Base-by-base conservation (phyloP, 1,139 yeast species). In the Saccharomycopsis hybrid region DNA sequence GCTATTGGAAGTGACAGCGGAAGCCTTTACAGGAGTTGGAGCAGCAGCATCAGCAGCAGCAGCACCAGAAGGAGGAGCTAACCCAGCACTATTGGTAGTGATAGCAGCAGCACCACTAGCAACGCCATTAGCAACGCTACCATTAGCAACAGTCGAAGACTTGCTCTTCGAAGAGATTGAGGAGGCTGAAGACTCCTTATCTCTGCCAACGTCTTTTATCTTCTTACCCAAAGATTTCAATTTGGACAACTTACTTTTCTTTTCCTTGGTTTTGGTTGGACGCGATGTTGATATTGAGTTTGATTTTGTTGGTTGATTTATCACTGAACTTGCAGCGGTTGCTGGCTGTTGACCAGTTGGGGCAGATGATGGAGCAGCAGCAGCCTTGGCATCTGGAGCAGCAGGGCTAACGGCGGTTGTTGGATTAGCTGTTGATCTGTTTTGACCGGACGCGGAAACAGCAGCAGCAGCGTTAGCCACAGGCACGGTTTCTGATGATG, bases 161-260 rank as follows among this genome's bases (percentile, higher is more conserved):
- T n/a, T n/a, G n/a, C n/a, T n/a, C n/a, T n/a, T n/a, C n/a, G n/a
- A n/a, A n/a, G n/a, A n/a, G n/a, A n/a, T n/a, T n/a, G n/a, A n/a
- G 11, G 35, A 32, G 11, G 8, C 11, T 32, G 8, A 8, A 8
- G 11, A 8, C 9, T 27, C 8, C 5, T 4, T 35, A 41, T 29
- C 35, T 4, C 9, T 13, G 2, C 38, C 38, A 25, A n/a, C 38
- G 5, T 37, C 49, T 32, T 41, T 41, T 25, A 32, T 43, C 41
- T 47, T 40, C 25, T 42, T 41, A 13, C 42, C 50, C 41, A 36
- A 25, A 28, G 39, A 13, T 30, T 41, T 41, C 18, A 46, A 27
- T 28, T 41, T 44, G n/a, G 47, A 44, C 13, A 44, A 38, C 29
- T 36, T 44, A 2, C 47, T 32, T 5, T 28, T 30, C 4, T 30